These are phyloP conservation scores for Globisporangium heterothallicum DNA, from an alignment of 352 stramenopile species.

Conservation along the genomic window DNA sequence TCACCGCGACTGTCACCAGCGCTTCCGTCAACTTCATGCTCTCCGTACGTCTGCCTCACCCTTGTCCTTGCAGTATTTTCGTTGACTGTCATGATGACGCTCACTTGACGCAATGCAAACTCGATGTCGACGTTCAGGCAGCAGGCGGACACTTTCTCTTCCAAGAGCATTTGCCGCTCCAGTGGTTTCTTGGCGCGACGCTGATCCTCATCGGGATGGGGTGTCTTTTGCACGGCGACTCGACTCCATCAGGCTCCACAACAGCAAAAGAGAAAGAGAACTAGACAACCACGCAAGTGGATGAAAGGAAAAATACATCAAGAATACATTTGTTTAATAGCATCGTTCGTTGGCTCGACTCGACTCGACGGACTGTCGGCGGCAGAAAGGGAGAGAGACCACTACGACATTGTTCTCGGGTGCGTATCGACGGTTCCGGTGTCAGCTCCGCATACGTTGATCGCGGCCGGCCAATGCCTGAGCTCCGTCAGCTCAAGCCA, in stretches of 20 bases:
- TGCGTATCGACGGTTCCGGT: not conserved
- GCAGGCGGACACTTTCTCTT: conserved; percentile 55
- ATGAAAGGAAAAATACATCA: conserved; percentile 4
- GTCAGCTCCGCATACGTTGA: conserved; percentile 48
- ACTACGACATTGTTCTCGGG: not conserved
- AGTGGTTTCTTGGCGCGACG: conserved; percentile 73
- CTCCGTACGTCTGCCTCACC: conserved; percentile 25
- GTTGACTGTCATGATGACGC: not conserved
- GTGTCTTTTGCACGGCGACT: conserved; percentile 63
- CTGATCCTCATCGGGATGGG: conserved; percentile 69
- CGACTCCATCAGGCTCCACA: not conserved
- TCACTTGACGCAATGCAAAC: not conserved
- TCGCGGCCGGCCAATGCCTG: conserved; percentile 67
- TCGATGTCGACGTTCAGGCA: conserved; percentile 21
- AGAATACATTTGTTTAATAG: conserved; percentile 10
- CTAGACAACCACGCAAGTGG: conserved; percentile 4
- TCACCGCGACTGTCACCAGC: conserved; percentile 81
- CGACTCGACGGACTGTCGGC: too few relatives aligned
- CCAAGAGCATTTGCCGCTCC: conserved; percentile 53
- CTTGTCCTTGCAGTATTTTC: not conserved
- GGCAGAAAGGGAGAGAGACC: too few relatives aligned
- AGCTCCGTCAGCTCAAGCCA: conserved; percentile 81
- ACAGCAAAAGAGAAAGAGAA: conserved; percentile 20
- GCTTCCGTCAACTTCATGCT: conserved; percentile 79
- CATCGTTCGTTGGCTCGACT: too few relatives aligned